phyloP scores from a whole-genome alignment of 768 basidiomycete species.

The Lentinus brumalis region DNA sequence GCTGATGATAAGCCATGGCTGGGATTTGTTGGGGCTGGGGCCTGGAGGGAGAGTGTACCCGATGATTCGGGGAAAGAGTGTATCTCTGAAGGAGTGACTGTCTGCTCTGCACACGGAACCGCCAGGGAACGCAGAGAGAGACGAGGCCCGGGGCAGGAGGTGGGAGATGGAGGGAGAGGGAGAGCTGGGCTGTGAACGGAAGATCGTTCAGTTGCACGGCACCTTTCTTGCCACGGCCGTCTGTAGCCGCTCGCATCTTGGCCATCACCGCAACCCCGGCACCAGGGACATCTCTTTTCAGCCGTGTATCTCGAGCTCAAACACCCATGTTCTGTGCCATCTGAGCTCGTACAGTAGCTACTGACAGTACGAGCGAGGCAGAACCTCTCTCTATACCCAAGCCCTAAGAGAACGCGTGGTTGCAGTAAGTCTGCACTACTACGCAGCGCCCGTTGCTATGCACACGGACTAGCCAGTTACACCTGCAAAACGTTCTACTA shows the following conservation, averaged over 20 bases:
- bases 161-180: slow-evolving; percentile 10
- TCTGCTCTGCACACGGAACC: slow-evolving; percentile 20
- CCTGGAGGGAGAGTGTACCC: slow-evolving; percentile 3
- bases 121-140: slow-evolving; percentile 22
- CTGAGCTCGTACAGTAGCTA: too few species aligned
- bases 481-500: too few species aligned
- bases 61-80: slow-evolving; percentile 9
- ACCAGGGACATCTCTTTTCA: neutral
- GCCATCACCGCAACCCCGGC: neutral
- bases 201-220: neutral
- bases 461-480: too few species aligned
- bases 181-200: slow-evolving; percentile 1
- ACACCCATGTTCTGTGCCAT: neutral
- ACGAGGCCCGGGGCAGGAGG: slow-evolving; percentile 13
- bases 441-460: too few species aligned
- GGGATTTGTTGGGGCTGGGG: neutral
- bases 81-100: slow-evolving; percentile 17
- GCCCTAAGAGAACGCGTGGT: too few species aligned
- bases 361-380: too few species aligned
- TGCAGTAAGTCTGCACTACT: too few species aligned
- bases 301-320: neutral
- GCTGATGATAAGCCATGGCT: slow-evolving; percentile 31
- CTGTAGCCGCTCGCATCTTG: neutral
- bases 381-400: too few species aligned
- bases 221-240: slow-evolving; percentile 3